A percentile compares a stretch with the other conserved stretches of the same genome.
These are phyloP conservation scores for Calonectria pauciramosa DNA, from an alignment of 2,329 filamentous ascomycete species.

Conservation along the genomic window DNA sequence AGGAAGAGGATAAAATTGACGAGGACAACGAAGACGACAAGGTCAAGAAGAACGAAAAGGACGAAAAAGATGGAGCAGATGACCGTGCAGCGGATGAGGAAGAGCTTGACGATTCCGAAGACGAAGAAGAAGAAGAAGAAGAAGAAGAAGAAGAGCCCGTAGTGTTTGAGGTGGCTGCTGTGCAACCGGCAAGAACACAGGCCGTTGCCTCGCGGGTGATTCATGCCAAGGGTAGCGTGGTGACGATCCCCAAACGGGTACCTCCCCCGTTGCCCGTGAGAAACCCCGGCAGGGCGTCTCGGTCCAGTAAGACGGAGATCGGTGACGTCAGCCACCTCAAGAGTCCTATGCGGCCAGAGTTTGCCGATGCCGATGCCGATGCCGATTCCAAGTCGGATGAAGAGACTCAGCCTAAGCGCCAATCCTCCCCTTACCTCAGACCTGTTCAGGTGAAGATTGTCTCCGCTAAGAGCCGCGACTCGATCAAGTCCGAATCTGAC, in stretches of 20 bases:
- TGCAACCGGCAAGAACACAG: constrained; percentile 67
- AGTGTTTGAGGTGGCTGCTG: constrained; percentile 76
- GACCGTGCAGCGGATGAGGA: constrained; percentile 64
- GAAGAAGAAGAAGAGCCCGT: constrained; percentile 73
- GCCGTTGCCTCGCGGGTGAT: constrained; percentile 76
- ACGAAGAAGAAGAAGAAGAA: constrained; percentile 70
- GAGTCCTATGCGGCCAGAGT: constrained; percentile 67
- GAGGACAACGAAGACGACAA: constrained; percentile 38
- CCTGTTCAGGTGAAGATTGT: constrained; percentile 35
- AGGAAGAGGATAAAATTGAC: constrained; percentile 42
- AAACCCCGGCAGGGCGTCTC: constrained; percentile 76
- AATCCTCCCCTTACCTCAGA: constrained; percentile 39
- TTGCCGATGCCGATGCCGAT: constrained; percentile 53
- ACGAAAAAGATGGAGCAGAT: constrained; percentile 52
- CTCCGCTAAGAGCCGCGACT: constrained; percentile 19
- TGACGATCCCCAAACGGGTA: constrained; percentile 85
- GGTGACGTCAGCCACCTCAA: constrained; percentile 68
- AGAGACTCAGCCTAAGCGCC: constrained; percentile 35
- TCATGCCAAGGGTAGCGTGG: constrained; percentile 80
- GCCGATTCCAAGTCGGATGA: constrained; percentile 44
- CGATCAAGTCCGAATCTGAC: constrained; percentile 37
- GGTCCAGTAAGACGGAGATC: constrained; percentile 65
- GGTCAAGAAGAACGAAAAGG: constrained; percentile 47
- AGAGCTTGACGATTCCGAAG: constrained; percentile 53
- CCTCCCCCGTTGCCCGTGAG: constrained; percentile 83